Evolutionary conservation across 345 rosid genomes (phyloP).

Genomic region (Orychophragmus violaceus): DNA sequence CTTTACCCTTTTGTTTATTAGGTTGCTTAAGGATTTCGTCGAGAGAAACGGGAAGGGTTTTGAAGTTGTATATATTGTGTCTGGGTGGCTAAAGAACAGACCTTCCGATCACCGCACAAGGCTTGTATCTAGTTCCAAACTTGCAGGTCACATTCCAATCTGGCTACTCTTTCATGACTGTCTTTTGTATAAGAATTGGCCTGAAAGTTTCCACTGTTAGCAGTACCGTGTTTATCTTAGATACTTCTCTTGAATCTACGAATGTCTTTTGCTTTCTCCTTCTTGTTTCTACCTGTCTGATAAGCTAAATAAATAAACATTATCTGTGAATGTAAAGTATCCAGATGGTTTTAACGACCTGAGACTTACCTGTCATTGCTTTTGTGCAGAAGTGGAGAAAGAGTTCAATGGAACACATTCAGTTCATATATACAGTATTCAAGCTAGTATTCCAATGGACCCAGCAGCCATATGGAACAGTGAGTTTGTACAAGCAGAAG

Average conservation of each 20-base stretch:
- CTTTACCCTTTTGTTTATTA: slow-evolving; percentile 19
- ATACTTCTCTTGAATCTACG: not conserved
- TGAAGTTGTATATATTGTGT: slow-evolving; percentile 66
- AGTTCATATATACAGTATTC: slow-evolving; percentile 79
- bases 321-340: not conserved
- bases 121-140: slow-evolving; percentile 65
- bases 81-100: slow-evolving; percentile 73
- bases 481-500: slow-evolving; percentile 90
- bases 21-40: slow-evolving; percentile 80
- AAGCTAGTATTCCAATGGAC: slow-evolving; percentile 74
- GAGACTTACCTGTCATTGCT: slow-evolving; percentile 3
- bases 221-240: not conserved
- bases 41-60: slow-evolving; percentile 47
- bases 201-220: not conserved
- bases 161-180: not conserved
- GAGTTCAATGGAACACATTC: slow-evolving; percentile 62
- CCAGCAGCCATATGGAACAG: slow-evolving; percentile 75
- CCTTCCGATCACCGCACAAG: slow-evolving; percentile 53
- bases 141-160: slow-evolving; percentile 50
- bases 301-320: not conserved
- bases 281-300: not conserved
- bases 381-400: slow-evolving; percentile 65
- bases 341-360: not conserved
- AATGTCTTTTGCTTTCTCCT: not conserved
- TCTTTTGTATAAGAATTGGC: not conserved